These are phyloP conservation scores for Suhomyces sp. DNA, from an alignment of 805 yeast genomes.

Conservation along the genomic window DNA sequence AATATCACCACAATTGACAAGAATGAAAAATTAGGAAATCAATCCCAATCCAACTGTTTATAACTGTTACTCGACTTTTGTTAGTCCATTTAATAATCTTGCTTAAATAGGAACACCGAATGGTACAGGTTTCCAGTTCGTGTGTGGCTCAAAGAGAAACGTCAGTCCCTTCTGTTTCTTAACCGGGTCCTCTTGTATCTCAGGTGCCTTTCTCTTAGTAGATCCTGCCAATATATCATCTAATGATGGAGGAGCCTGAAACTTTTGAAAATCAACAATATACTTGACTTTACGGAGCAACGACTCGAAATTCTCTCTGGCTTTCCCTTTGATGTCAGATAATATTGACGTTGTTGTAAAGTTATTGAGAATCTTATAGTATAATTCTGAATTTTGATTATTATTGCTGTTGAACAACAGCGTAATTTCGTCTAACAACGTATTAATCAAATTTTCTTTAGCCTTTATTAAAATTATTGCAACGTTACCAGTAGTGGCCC, in stretches of 20 bases:
- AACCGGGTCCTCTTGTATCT: slow-evolving; percentile 3
- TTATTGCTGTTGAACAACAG: background rate
- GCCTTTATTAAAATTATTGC: slow-evolving; percentile 1
- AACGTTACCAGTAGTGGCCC: background rate
- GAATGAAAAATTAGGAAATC: too few species aligned
- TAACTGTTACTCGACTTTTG: too few species aligned
- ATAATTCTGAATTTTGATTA: slow-evolving; percentile 1
- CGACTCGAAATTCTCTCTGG: slow-evolving; percentile 1
- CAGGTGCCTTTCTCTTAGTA: slow-evolving; percentile 10
- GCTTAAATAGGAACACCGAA: slow-evolving; percentile 40
- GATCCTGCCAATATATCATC: slow-evolving; percentile 22
- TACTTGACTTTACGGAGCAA: slow-evolving; percentile 3
- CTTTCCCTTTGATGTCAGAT: background rate
- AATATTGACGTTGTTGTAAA: background rate
- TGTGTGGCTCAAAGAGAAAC: slow-evolving; percentile 30
- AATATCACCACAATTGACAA: too few species aligned
- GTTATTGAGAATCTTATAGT: slow-evolving; percentile 1
- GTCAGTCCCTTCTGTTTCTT: slow-evolving; percentile 19
- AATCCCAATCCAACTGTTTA: too few species aligned
- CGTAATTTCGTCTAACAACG: background rate
- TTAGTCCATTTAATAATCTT: too few species aligned
- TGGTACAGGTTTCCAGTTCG: slow-evolving; percentile 53
- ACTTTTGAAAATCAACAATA: slow-evolving; percentile 6
- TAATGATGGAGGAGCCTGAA: slow-evolving; percentile 15
- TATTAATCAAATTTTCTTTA: background rate